Evolutionary conservation across 371 early-diverging fungal species (phyloP), one percentile per base, ranked within the genome.

Genomic region (Mortierella sp.): DNA sequence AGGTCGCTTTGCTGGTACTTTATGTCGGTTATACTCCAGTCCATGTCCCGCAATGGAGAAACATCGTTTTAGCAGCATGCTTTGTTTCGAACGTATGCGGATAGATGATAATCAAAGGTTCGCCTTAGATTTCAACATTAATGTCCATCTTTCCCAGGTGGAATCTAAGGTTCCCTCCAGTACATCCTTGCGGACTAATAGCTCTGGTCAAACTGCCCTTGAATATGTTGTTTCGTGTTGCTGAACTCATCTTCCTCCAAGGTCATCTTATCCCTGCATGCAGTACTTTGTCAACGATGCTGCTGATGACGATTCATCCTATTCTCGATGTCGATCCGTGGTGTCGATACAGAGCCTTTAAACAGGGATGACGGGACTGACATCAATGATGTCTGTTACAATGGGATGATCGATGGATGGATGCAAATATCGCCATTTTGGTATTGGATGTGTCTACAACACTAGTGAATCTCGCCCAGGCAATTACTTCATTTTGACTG

Each of bases 401-500:
- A 14, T 55, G 28, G 24, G 9, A 28, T 55, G 55, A 32, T 52
- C 30, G 72, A 72, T 65, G 52, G 72, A 72, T 72, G 72, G 65
- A 64, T 65, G 72, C 49, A 72, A 64, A 62, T 45, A 22, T 30
- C 55, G 10, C 28, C 16, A 26, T 10, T n/a, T 4, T 14, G 20
- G 22, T 24, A 22, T 32, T 37, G 60, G 59, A 54, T 70, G 47
- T 54, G 20, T 64, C 51, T 49, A 16, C 22, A 6, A 14, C 26
- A 55, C 8, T 30, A 26, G 11, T 28, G 55, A 52, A 10, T 39
- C 22, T 55, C 24, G n/a, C 18, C 60, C 54, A 24, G 10, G 6
- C 16, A 9, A 30, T 51, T 71, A 72, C 72, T 72, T 72, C 72
- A 72, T 72, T 64, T 65, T 72, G 66, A 59, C 51, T 58, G 58